These are phyloP conservation scores for Aurifilum marmelostoma DNA, from an alignment of 2,329 filamentous ascomycete species.

Conservation along the genomic window DNA sequence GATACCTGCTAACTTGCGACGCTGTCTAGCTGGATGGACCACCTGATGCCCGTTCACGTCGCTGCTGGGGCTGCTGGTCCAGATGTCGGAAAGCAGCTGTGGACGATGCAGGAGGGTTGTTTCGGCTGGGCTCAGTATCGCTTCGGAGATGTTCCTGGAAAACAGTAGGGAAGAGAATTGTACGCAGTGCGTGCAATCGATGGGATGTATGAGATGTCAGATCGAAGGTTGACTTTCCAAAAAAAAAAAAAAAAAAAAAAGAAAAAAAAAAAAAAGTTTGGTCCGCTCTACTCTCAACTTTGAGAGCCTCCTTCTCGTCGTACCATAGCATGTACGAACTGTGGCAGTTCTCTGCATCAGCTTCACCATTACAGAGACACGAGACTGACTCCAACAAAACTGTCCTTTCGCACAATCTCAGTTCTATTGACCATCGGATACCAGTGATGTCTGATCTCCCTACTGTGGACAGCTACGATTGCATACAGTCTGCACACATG, in stretches of 20 bases:
- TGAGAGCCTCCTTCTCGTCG: neutral
- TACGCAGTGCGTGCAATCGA: too few species aligned
- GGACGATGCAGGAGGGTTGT: constrained; percentile 28
- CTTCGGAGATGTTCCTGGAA: constrained; percentile 17
- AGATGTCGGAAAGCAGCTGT: constrained; percentile 26
- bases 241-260: too few species aligned
- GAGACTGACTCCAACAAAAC: neutral
- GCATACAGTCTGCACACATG: neutral
- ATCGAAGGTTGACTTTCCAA: neutral
- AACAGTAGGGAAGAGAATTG: too few species aligned
- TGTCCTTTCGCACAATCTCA: neutral
- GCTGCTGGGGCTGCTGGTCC: constrained; percentile 48
- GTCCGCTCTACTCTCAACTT: neutral
- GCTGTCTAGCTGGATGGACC: constrained; percentile 45
- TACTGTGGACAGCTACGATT: neutral
- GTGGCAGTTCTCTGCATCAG: neutral
- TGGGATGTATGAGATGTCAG: too few species aligned
- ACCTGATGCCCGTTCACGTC: constrained; percentile 53
- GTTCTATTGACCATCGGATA: neutral
- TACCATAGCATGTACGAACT: neutral
- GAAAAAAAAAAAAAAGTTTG: neutral
- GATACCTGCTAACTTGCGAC: neutral
- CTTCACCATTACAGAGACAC: neutral
- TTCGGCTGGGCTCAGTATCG: constrained; percentile 30
- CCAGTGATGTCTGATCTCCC: neutral